Conservation (phyloP, 2,329 filamentous ascomycete species). For the Trematosphaeria pertusa region DNA sequence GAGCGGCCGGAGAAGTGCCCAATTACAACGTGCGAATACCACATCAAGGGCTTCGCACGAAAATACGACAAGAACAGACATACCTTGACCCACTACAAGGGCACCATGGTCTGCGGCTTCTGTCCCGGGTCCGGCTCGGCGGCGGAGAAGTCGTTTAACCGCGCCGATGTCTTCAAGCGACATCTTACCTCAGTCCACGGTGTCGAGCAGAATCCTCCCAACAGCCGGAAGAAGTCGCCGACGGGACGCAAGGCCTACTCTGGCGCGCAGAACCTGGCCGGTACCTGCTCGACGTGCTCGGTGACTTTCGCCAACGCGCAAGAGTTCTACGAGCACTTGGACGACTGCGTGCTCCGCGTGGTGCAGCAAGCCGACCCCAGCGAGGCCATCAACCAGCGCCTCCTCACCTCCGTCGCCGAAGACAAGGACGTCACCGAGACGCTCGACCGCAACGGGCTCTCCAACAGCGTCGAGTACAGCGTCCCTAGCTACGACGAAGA, state of each 20-base stretch:
- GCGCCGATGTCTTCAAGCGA: constrained; percentile 94
- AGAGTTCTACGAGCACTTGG: constrained; percentile 97
- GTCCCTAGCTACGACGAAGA: constrained; percentile 60
- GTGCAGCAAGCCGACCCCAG: constrained; percentile 56
- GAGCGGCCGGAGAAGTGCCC: constrained; percentile 95
- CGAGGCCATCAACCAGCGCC: constrained; percentile 52
- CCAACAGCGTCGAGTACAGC: constrained; percentile 54
- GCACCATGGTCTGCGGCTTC: constrained; percentile 96
- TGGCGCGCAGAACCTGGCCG: constrained; percentile 76
- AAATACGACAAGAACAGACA: constrained; percentile 98
- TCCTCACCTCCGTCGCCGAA: constrained; percentile 49
- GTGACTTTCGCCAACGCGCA: constrained; percentile 84
- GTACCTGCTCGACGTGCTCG: constrained; percentile 91
- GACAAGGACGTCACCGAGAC: constrained; percentile 50
- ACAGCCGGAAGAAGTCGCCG: constrained; percentile 78
- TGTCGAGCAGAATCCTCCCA: constrained; percentile 91
- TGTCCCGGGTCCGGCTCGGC: constrained; percentile 88
- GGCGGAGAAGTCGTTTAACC: constrained; percentile 93
- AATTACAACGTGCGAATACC: constrained; percentile 89
- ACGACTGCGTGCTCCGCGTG: constrained; percentile 70
- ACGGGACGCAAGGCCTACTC: constrained; percentile 69
- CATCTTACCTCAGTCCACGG: constrained; percentile 90
- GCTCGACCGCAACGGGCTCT: constrained; percentile 47
- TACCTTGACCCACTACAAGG: constrained; percentile 94
- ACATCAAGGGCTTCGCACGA: constrained; percentile 88